These are phyloP conservation scores for Zygosaccharomyces sapae DNA, from an alignment of 1,139 yeast genomes.

Conservation along the genomic window DNA sequence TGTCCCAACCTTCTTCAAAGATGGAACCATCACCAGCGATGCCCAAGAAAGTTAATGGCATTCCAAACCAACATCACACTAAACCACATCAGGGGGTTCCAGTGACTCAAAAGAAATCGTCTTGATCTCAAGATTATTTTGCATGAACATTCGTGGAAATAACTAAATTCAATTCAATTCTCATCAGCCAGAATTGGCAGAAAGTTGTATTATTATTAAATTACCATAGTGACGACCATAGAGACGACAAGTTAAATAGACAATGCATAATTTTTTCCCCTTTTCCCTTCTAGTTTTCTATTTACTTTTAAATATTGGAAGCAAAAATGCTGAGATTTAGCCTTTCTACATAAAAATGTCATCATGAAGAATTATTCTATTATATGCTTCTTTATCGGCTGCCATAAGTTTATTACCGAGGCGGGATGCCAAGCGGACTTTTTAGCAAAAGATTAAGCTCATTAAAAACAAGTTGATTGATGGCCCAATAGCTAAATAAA, in stretches of 20 bases:
- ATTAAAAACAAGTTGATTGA: no score
- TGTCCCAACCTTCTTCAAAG: conserved; percentile 13
- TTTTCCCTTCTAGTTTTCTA: no score
- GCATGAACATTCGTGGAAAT: conserved; percentile 3
- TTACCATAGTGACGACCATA: conserved; percentile 6
- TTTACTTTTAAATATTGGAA: no score
- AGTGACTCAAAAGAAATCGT: conserved; percentile 8
- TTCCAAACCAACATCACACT: conserved; percentile 8
- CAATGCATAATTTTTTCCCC: background rate
- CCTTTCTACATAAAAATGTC: no score
- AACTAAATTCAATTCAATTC: conserved; percentile 1
- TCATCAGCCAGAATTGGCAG: conserved; percentile 1
- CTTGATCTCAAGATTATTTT: conserved; percentile 5
- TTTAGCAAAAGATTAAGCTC: no score
- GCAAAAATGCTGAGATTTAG: no score
- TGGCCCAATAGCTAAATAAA: no score
- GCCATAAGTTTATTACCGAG: no score
- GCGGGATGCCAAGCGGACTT: no score
- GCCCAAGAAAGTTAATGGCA: conserved; percentile 9
- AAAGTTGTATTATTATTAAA: conserved; percentile 6
- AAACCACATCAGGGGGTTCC: conserved; percentile 9
- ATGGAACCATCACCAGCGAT: conserved; percentile 10
- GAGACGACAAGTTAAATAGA: conserved; percentile 7
- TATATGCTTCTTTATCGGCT: no score
- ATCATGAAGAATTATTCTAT: no score